phyloP scores from a whole-genome alignment of 805 yeast species.

The Wickerhamiella shivajii region DNA sequence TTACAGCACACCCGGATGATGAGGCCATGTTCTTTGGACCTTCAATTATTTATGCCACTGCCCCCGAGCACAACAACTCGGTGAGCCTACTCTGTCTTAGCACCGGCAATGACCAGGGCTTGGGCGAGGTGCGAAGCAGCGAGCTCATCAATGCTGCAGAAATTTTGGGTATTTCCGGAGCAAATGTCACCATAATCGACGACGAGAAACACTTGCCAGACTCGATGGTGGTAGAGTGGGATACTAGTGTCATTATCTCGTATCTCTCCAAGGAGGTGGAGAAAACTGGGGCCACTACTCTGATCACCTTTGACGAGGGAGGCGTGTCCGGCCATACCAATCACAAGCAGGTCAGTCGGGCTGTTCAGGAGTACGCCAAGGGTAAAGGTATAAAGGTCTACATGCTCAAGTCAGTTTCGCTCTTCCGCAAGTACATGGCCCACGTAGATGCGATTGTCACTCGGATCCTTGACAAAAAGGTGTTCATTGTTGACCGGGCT shows the following conservation, averaged over 20 bases:
- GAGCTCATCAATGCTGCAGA: conserved; percentile 48
- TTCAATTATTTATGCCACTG: conserved; percentile 39
- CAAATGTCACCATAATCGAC: conserved; percentile 33
- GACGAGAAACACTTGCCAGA: conserved; percentile 42
- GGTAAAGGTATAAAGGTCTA: conserved; percentile 14
- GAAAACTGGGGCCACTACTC: conserved; percentile 22
- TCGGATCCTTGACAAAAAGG: conserved; percentile 11
- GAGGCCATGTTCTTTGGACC: conserved; percentile 97
- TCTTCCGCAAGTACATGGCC: conserved; percentile 26
- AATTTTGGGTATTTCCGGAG: conserved; percentile 34
- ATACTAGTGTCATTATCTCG: neutral
- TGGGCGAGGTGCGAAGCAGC: conserved; percentile 45
- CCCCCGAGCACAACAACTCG: conserved; percentile 34
- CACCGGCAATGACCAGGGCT: conserved; percentile 59
- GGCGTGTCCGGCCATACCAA: conserved; percentile 88
- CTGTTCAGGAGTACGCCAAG: conserved; percentile 13
- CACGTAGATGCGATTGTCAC: conserved; percentile 23
- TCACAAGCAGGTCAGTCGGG: conserved; percentile 34
- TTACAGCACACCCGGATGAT: conserved; percentile 96
- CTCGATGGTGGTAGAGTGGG: conserved; percentile 56
- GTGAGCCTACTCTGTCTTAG: conserved; percentile 58
- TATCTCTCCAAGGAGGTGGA: conserved; percentile 25
- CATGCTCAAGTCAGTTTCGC: conserved; percentile 23
- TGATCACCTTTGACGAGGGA: conserved; percentile 63
- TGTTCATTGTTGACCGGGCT: conserved; percentile 7